A percentile compares a stretch with the other conserved stretches of the same genome.
Conservation (phyloP, 169 alveolate species). For the Besnoitia besnoiti region DNA sequence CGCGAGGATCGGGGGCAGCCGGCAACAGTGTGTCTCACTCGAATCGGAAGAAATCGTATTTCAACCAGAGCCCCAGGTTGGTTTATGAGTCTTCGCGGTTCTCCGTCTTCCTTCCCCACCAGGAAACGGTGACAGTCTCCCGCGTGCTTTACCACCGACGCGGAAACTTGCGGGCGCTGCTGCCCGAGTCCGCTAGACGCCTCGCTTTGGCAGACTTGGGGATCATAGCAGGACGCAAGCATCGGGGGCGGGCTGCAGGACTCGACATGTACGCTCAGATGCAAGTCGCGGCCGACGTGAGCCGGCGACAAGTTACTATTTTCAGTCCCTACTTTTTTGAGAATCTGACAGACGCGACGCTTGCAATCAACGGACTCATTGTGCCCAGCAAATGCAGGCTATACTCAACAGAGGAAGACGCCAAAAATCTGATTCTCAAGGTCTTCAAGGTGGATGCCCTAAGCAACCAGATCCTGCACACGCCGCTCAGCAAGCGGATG, state of each 20-base stretch:
- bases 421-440: slow-evolving; percentile 68
- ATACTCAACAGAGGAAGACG: slow-evolving; percentile 78
- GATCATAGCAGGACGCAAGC: slow-evolving; percentile 38
- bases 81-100: slow-evolving; percentile 66
- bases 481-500: slow-evolving; percentile 72
- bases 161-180: slow-evolving; percentile 72
- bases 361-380: slow-evolving; percentile 72
- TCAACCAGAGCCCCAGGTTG: slow-evolving; percentile 6
- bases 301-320: slow-evolving; percentile 74
- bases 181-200: slow-evolving; percentile 45
- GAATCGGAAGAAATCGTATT: not conserved
- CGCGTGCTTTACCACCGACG: slow-evolving; percentile 69
- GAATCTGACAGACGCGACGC: slow-evolving; percentile 74
- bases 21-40: not conserved
- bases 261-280: slow-evolving; percentile 69
- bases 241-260: slow-evolving; percentile 38
- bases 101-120: slow-evolving; percentile 62
- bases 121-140: slow-evolving; percentile 58
- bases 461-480: slow-evolving; percentile 72
- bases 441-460: slow-evolving; percentile 72
- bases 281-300: slow-evolving; percentile 76
- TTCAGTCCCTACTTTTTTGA: slow-evolving; percentile 78
- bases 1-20: not conserved
- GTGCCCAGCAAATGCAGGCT: slow-evolving; percentile 78
- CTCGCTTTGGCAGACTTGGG: slow-evolving; percentile 25